These are phyloP conservation scores for Trypanosoma boissoni DNA, from an alignment of 208 protist species.

Conservation along the genomic window DNA sequence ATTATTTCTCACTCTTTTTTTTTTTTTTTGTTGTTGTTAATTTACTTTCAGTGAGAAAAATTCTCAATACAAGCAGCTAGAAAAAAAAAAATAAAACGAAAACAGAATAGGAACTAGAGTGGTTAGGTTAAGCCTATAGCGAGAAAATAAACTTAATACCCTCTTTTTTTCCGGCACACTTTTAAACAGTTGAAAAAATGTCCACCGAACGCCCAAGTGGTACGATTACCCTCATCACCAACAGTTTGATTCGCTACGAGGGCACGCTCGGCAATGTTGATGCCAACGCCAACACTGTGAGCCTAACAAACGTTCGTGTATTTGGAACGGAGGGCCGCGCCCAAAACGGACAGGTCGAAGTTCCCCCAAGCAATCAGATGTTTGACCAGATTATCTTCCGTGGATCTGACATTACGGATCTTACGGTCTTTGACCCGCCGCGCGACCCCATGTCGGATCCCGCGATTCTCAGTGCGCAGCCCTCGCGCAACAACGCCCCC, in stretches of 20 bases:
- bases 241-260: slow-evolving; percentile 88
- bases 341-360: slow-evolving; percentile 41
- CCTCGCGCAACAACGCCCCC: slow-evolving; percentile 19
- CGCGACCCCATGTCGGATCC: slow-evolving; percentile 55
- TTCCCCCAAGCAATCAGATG: slow-evolving; percentile 60
- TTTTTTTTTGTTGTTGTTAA: slow-evolving; percentile 3
- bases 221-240: slow-evolving; percentile 82
- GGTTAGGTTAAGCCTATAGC: neutral
- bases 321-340: slow-evolving; percentile 85
- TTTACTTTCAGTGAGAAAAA: neutral
- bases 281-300: slow-evolving; percentile 77
- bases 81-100: neutral
- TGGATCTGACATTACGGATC: slow-evolving; percentile 81
- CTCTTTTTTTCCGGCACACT: neutral
- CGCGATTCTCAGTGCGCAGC: slow-evolving; percentile 66
- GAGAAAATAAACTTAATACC: too few relatives aligned
- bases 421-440: slow-evolving; percentile 71
- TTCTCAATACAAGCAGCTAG: neutral
- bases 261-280: slow-evolving; percentile 74
- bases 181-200: slow-evolving; percentile 17
- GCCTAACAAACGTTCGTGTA: slow-evolving; percentile 83
- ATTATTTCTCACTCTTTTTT: slow-evolving; percentile 8
- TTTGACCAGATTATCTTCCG: slow-evolving; percentile 91
- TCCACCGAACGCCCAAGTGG: slow-evolving; percentile 42
- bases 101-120: neutral